Evolutionary conservation across 2,329 filamentous ascomycete species (phyloP), one percentile per base, ranked within the genome.

Genomic region (Talaromyces albobiverticillius): DNA sequence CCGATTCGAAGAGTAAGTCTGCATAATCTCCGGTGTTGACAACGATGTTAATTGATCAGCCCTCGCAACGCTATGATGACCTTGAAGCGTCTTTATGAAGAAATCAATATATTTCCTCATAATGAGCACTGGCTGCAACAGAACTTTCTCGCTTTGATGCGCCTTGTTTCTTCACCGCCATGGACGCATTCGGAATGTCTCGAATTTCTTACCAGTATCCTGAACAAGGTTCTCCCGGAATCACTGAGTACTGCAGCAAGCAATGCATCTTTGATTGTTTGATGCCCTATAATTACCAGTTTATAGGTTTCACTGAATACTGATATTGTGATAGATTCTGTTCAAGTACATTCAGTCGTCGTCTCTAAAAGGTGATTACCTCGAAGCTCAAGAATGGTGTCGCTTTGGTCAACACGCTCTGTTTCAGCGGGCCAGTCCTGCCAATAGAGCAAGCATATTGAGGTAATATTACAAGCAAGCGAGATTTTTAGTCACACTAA

Each of bases 331-430:
- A 20, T 54, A 93, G 88, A 69, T 96, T 3, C 72, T 96, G 3
- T 96, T 91, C 90, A 94, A 90, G 70, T 82, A 79, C 23, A 76
- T 89, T n/a, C 87, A 91, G 50, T 70, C 76, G 1, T 75, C 76
- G 13, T 83, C 82, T 57, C 71, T 71, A 1, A 76, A 81, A 29
- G 74, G 78, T 1, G 71, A 83, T 14, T 81, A 80, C 52, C 73
- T 77, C 2, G 60, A 76, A 13, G 81, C 87, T 1, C 81, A 87
- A 58, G 71, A 75, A 48, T 96, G 90, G 90, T 95, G 89, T 62
- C 77, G 70, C 7, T 66, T 90, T 16, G 85, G 88, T 0, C 75
- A 88, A 11, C 86, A 91, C 63, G 67, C 75, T 0, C 63, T 89
- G 0, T 91, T 96, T 59, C 72, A 79, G 11, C 82, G 82, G 47